These are phyloP conservation scores for Globisporangium sylvaticum DNA, from an alignment of 352 stramenopile genomes.

Conservation along the genomic window DNA sequence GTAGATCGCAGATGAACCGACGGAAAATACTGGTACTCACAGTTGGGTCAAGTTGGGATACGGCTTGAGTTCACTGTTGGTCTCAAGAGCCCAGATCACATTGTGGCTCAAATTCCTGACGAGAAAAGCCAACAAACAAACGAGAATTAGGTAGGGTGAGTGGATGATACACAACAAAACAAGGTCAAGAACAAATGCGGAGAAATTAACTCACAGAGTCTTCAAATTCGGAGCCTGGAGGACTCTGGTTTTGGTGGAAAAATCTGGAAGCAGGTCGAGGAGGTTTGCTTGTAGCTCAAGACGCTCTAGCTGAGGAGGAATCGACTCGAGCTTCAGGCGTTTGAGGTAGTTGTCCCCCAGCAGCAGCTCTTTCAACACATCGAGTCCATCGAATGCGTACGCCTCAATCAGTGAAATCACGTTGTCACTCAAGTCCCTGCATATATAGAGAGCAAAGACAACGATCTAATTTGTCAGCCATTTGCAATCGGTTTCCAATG, in stretches of 20 bases:
- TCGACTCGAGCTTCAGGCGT: slow-evolving; percentile 30
- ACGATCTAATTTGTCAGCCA: background rate
- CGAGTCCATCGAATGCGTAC: slow-evolving; percentile 44
- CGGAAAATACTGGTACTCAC: slow-evolving; percentile 23
- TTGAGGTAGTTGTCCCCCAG: slow-evolving; percentile 51
- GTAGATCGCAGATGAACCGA: background rate
- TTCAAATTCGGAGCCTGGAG: slow-evolving; percentile 30
- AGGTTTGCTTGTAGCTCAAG: slow-evolving; percentile 54
- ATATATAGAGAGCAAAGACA: background rate
- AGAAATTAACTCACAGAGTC: slow-evolving; percentile 37
- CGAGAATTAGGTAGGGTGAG: background rate
- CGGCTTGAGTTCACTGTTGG: slow-evolving; percentile 41
- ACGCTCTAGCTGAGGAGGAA: slow-evolving; percentile 35
- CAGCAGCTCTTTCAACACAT: slow-evolving; percentile 35
- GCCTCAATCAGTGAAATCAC: slow-evolving; percentile 57
- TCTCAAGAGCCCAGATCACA: slow-evolving; percentile 52
- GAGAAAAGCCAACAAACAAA: background rate
- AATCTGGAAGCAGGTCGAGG: slow-evolving; percentile 49
- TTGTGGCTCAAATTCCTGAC: slow-evolving; percentile 63
- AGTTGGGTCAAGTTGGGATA: slow-evolving; percentile 38
- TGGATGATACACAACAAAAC: background rate
- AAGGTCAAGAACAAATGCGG: background rate
- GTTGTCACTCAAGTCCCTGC: slow-evolving; percentile 64
- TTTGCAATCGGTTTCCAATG: background rate
- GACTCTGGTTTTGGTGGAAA: slow-evolving; percentile 16